Evolutionary conservation across 1,284 basidiomycete species (phyloP), one percentile per base, ranked within the genome.

Genomic region (Cerrena zonata): DNA sequence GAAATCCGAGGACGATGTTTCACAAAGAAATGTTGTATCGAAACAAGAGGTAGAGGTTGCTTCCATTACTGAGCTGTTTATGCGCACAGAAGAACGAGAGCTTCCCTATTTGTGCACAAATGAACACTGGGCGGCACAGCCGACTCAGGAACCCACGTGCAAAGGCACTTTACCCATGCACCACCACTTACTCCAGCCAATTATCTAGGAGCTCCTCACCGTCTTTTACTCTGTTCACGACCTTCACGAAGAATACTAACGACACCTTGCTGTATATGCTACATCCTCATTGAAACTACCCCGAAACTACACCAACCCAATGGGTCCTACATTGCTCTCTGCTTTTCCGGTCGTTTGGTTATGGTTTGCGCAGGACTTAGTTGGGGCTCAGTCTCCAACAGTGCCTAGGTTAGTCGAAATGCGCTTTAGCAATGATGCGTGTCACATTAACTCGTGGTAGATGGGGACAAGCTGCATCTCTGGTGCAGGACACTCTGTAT

Each of bases 381-480:
- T 21, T 23, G 47, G 22, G n/a, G 47, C 47, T 5, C 47, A 48
- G 23, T 52, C 45, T 34, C 50, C 26, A 37, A 37, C 24, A 30
- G 39, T 13, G 38, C 40, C 23, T 21, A 52, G 27, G 47, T 52
- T 4, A 36, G 50, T 19, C 19, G 36, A 27, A 42, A 18, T 12
- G n/a, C 10, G 21, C 13, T 39, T 24, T 7, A 5, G 41, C 19
- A 23, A 13, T 10, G 24, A 15, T 3, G 5, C 24, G 19, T 10
- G 21, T 22, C 19, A 22, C 3, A 4, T 22, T 42, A 15, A 42
- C 41, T 22, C 24, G 41, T 19, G 15, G 26, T 34, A 93, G 91
- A 73, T 94, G 91, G 91, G 91, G 85, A 34, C 88, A 90, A 56
- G 86, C 88, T 10, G 69, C 72, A 1, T 75, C 80, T 21, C 63